Conservation (phyloP, 139 green algal genomes). For the Bryopsis sp. region DNA sequence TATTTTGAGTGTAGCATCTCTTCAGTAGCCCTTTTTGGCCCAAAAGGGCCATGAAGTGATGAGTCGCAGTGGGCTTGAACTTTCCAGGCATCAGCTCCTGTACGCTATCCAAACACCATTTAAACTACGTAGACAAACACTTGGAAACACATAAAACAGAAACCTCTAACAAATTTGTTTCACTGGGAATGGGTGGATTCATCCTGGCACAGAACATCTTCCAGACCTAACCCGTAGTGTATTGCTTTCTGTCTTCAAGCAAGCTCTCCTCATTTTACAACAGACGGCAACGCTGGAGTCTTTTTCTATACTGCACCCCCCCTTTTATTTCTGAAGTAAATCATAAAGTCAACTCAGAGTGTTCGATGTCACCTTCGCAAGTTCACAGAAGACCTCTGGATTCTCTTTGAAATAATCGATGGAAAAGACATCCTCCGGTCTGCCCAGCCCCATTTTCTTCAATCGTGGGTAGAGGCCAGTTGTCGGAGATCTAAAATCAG, state of each 20-base stretch:
- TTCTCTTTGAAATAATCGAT: constrained; percentile 6
- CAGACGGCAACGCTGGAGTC: too few species aligned
- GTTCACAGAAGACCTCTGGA: constrained; percentile 6
- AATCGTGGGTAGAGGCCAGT: constrained; percentile 4
- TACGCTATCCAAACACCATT: not conserved
- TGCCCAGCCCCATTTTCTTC: not conserved
- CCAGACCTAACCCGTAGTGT: too few species aligned
- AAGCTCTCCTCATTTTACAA: too few species aligned
- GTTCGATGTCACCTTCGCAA: constrained; percentile 11
- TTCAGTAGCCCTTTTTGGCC: constrained; percentile 74
- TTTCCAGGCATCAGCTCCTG: constrained; percentile 59
- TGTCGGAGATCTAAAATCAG: constrained; percentile 13
- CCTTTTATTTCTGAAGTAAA: not conserved
- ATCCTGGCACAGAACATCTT: too few species aligned
- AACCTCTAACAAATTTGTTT: too few species aligned
- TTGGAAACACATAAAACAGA: too few species aligned
- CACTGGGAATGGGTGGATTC: too few species aligned
- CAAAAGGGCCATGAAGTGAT: constrained; percentile 74
- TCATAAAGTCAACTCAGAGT: too few species aligned
- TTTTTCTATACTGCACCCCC: too few species aligned
- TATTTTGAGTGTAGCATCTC: constrained; percentile 66
- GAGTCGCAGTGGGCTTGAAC: constrained; percentile 60
- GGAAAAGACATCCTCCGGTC: constrained; percentile 9
- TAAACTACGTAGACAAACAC: too few species aligned
- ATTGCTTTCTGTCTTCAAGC: too few species aligned